phyloP scores from a whole-genome alignment of 805 yeast species.

The Saccharomyces eubayanus region DNA sequence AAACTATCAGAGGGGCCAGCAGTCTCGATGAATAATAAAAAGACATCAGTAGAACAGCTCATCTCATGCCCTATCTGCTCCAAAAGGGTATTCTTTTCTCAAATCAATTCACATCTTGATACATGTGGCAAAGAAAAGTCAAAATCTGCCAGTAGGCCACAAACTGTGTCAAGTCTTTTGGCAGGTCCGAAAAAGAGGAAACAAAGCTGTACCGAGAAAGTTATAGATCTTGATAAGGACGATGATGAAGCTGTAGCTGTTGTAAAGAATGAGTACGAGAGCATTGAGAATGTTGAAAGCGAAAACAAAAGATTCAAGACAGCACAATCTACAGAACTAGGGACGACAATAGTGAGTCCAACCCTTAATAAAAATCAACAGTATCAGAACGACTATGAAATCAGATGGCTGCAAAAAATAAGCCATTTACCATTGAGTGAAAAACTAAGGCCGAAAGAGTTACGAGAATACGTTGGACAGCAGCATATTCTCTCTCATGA shows the following conservation, averaged over 20 bases:
- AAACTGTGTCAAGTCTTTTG: conserved; percentile 15
- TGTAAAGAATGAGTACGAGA: not conserved
- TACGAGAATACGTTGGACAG: conserved; percentile 80
- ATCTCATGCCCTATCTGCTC: conserved; percentile 29
- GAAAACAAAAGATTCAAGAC: not conserved
- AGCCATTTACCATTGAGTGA: conserved; percentile 55
- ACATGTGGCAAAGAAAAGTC: conserved; percentile 11
- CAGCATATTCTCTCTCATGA: conserved; percentile 55
- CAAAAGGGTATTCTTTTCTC: conserved; percentile 17
- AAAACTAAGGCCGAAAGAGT: conserved; percentile 62
- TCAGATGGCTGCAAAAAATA: conserved; percentile 22
- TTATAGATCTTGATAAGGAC: not conserved
- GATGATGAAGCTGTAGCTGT: not conserved
- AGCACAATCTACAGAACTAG: not conserved
- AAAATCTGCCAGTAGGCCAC: conserved; percentile 6
- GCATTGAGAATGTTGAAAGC: not conserved
- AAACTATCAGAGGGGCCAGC: not conserved
- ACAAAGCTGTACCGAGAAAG: not conserved
- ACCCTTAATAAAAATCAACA: conserved; percentile 1
- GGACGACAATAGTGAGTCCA: not conserved
- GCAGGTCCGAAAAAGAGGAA: conserved; percentile 1
- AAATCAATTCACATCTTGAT: conserved; percentile 28
- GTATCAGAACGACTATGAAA: conserved; percentile 11
- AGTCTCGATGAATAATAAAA: not conserved
- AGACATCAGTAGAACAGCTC: conserved; percentile 12